Percentiles rank a stretch among this genome's conserved stretches.
These are phyloP conservation scores for Thermochaetoides thermophila DNA, from an alignment of 495 filamentous ascomycete species.

Conservation along the genomic window DNA sequence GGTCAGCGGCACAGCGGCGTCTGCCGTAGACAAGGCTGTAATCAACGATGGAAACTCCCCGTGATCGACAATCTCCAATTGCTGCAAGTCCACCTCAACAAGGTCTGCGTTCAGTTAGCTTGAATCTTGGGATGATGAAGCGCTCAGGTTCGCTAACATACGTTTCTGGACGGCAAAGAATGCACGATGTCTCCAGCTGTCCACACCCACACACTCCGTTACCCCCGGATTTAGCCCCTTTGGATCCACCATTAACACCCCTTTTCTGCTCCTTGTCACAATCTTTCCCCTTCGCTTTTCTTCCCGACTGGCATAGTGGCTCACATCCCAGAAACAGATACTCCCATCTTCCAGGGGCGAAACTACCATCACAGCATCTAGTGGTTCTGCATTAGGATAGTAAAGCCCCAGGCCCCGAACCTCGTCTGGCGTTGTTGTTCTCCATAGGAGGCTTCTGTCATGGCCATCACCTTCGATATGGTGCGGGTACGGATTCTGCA, in stretches of 20 bases:
- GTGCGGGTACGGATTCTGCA: slow-evolving; percentile 34
- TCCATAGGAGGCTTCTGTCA: background rate
- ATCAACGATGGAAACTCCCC: slow-evolving; percentile 73
- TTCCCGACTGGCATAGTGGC: too few species aligned
- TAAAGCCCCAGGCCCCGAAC: slow-evolving; percentile 55
- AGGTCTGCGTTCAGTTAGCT: slow-evolving; percentile 29
- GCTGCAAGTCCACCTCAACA: slow-evolving; percentile 72
- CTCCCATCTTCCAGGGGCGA: slow-evolving; percentile 77
- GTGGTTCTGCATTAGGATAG: slow-evolving; percentile 33
- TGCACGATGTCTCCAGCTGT: slow-evolving; percentile 51
- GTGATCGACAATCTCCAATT: slow-evolving; percentile 53
- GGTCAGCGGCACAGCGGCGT: slow-evolving; percentile 58
- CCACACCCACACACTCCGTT: slow-evolving; percentile 72
- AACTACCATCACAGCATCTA: slow-evolving; percentile 42
- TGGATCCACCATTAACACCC: slow-evolving; percentile 42
- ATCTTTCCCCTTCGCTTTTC: slow-evolving; percentile 47
- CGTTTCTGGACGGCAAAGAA: slow-evolving; percentile 65
- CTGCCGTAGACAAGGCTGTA: slow-evolving; percentile 65
- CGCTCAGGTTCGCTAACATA: slow-evolving; percentile 17
- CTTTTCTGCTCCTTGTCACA: slow-evolving; percentile 45
- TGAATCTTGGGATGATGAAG: background rate
- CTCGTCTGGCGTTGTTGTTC: slow-evolving; percentile 26
- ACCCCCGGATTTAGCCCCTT: slow-evolving; percentile 48
- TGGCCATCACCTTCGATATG: slow-evolving; percentile 8
- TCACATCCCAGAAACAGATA: slow-evolving; percentile 76